phyloP scores from a whole-genome alignment of 306 rosid species.

The Cucumis cinereus region DNA sequence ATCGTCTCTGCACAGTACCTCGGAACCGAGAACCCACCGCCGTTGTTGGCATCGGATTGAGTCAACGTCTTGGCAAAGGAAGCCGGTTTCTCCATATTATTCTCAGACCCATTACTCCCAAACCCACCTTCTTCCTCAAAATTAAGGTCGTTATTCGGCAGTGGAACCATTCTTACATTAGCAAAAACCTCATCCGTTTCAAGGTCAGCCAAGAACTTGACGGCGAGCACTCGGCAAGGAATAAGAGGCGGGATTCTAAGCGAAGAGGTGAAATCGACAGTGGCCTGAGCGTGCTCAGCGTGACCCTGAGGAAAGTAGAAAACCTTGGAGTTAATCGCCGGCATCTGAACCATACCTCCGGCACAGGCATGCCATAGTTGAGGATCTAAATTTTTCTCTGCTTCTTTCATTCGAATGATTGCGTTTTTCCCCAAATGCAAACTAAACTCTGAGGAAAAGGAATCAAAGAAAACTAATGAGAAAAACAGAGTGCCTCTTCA shows the following conservation, averaged over 20 bases:
- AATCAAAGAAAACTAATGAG: background rate
- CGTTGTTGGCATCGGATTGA: conserved; percentile 95
- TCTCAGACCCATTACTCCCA: conserved; percentile 26
- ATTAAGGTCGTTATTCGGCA: conserved; percentile 29
- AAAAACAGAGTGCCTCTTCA: background rate
- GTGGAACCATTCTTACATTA: conserved; percentile 35
- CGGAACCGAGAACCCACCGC: conserved; percentile 96
- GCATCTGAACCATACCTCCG: conserved; percentile 93
- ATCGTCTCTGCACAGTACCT: conserved; percentile 94
- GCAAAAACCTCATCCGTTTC: conserved; percentile 85
- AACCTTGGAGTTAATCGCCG: conserved; percentile 63
- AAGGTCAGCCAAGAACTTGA: conserved; percentile 73
- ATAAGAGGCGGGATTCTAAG: conserved; percentile 50
- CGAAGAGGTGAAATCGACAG: conserved; percentile 36
- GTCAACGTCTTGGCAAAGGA: conserved; percentile 90
- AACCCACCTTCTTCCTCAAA: conserved; percentile 17
- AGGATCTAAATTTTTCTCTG: conserved; percentile 61
- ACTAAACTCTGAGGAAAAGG: background rate
- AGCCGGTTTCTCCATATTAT: conserved; percentile 55
- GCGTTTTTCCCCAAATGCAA: background rate
- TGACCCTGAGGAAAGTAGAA: conserved; percentile 97
- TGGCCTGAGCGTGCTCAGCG: conserved; percentile 78
- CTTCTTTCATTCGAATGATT: conserved; percentile 37
- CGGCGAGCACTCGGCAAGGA: conserved; percentile 52
- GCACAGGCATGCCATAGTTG: conserved; percentile 99